Evolutionary conservation across 345 rosid species (phyloP).

Genomic region (Brassica cretica): DNA sequence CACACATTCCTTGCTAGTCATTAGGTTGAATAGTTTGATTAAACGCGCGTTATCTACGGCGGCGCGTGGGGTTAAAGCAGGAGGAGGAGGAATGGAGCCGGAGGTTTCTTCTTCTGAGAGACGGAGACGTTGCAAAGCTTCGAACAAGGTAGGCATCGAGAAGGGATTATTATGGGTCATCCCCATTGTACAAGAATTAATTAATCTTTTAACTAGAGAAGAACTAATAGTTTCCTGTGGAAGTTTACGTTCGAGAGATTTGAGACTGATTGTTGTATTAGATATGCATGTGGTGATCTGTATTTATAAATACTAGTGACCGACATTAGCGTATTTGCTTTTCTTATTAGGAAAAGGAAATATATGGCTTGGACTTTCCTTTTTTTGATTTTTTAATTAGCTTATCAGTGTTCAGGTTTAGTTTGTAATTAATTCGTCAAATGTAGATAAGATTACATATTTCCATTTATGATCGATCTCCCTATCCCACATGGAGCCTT

Average conservation of each 20-base stretch:
- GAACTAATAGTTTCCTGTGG: neutral
- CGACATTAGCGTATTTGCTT: neutral
- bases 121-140: conserved; percentile 6
- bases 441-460: neutral
- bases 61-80: conserved; percentile 6
- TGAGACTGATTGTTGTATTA: neutral
- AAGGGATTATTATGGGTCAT: conserved; percentile 35
- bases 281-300: neutral
- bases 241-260: neutral
- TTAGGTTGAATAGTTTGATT: neutral
- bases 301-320: neutral
- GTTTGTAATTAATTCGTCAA: neutral
- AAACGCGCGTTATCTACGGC: neutral
- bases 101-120: neutral
- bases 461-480: neutral
- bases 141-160: conserved; percentile 8
- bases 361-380: neutral
- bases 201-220: neutral
- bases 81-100: conserved; percentile 12
- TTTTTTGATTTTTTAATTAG: neutral
- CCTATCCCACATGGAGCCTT: neutral
- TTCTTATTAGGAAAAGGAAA: neutral
- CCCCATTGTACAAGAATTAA: conserved; percentile 36
- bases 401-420: neutral
- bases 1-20: conserved; percentile 1